Conservation (phyloP, 2,329 filamentous ascomycete species). For the Ascochyta rabiei region DNA sequence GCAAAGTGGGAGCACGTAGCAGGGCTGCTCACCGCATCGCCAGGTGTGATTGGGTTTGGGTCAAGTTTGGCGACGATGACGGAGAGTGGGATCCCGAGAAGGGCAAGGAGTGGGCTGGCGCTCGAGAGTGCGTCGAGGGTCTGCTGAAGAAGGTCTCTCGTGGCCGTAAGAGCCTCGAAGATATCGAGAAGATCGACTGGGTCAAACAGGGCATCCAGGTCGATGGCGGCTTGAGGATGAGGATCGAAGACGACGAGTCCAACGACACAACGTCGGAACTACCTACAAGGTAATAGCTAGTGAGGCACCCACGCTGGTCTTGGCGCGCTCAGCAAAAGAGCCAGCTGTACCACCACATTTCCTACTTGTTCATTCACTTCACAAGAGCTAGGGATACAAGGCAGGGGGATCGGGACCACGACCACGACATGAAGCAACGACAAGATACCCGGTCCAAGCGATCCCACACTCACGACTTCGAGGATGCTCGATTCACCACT, state of each 20-base stretch:
- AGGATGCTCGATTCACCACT: conserved; percentile 12
- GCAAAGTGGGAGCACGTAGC: conserved; percentile 74
- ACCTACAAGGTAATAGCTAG: conserved; percentile 37
- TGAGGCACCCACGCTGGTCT: conserved; percentile 22
- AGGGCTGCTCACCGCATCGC: conserved; percentile 93
- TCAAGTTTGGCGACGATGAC: conserved; percentile 80
- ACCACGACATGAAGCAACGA: conserved; percentile 17
- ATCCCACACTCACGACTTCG: conserved; percentile 9
- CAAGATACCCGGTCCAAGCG: conserved; percentile 18
- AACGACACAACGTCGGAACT: conserved; percentile 20
- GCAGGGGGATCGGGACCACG: conserved; percentile 11
- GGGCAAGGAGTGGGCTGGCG: conserved; percentile 71
- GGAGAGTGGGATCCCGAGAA: conserved; percentile 81
- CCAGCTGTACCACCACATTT: conserved; percentile 13
- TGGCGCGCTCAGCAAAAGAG: neutral
- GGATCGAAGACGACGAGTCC: conserved; percentile 55
- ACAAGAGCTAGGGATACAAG: conserved; percentile 15
- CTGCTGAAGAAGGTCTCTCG: conserved; percentile 82
- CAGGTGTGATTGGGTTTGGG: conserved; percentile 94
- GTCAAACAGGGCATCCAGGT: conserved; percentile 75
- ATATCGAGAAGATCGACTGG: conserved; percentile 76
- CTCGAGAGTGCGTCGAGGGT: conserved; percentile 81
- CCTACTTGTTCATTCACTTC: conserved; percentile 8
- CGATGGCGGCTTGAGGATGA: conserved; percentile 61
- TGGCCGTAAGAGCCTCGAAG: conserved; percentile 73